These are phyloP conservation scores for Geum urbanum DNA, from an alignment of 306 rosid species.

Conservation along the genomic window DNA sequence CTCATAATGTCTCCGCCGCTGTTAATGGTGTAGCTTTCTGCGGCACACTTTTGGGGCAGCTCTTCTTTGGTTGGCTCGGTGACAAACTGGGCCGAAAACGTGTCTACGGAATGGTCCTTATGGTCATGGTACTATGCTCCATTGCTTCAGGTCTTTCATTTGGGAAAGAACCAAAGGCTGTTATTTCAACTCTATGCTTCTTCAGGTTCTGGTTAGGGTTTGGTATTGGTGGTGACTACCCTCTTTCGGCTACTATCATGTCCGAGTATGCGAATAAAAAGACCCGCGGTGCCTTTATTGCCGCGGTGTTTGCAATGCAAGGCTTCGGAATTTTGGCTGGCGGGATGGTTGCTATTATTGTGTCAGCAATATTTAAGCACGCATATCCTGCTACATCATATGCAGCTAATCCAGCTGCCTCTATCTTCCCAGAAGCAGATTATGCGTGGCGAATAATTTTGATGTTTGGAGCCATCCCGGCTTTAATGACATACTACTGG, in stretches of 20 bases:
- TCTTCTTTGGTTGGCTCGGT: constrained; percentile 95
- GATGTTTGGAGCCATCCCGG: constrained; percentile 86
- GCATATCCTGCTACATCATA: constrained; percentile 50
- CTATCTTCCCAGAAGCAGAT: constrained; percentile 63
- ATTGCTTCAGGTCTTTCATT: constrained; percentile 77
- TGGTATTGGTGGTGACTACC: constrained; percentile 93
- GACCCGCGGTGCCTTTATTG: constrained; percentile 80
- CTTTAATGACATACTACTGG: constrained; percentile 70
- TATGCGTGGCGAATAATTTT: constrained; percentile 77
- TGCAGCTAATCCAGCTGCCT: constrained; percentile 33
- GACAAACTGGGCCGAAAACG: constrained; percentile 82
- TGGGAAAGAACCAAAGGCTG: constrained; percentile 45
- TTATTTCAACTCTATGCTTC: constrained; percentile 68
- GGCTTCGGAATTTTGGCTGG: constrained; percentile 85
- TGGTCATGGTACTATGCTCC: constrained; percentile 78
- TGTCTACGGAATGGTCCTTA: constrained; percentile 82
- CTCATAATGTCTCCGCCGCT: constrained; percentile 66
- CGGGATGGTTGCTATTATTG: constrained; percentile 63
- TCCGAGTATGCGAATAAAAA: constrained; percentile 86
- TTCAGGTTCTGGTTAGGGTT: constrained; percentile 91
- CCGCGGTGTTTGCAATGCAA: constrained; percentile 96
- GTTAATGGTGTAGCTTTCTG: constrained; percentile 82
- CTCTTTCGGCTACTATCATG: constrained; percentile 93
- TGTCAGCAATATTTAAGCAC: constrained; percentile 49
- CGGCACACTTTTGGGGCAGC: constrained; percentile 82